These are phyloP conservation scores for Ploettnerulaceae sp. DNA, from an alignment of 2,329 filamentous ascomycete species.

Conservation along the genomic window DNA sequence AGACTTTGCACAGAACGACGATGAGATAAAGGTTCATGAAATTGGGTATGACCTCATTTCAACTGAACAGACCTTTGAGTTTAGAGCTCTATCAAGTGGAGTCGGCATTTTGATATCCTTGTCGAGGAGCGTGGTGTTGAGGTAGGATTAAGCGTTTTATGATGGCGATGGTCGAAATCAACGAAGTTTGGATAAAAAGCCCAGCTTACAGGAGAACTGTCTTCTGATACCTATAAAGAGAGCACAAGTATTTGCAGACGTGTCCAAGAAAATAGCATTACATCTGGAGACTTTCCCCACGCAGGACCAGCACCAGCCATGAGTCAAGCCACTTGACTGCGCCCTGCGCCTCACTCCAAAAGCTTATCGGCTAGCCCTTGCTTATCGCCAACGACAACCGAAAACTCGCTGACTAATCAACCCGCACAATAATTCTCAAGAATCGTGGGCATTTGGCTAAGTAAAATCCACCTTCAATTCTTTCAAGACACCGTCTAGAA, in stretches of 20 bases:
- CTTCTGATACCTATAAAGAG: too few relatives aligned
- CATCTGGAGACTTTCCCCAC: background rate
- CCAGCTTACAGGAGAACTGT: too few relatives aligned
- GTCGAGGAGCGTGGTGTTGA: conserved; percentile 4
- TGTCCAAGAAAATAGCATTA: background rate
- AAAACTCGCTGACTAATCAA: conserved; percentile 16
- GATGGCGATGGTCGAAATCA: too few relatives aligned
- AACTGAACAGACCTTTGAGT: conserved; percentile 53
- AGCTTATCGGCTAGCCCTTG: background rate
- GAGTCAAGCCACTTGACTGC: background rate
- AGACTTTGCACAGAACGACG: too few relatives aligned
- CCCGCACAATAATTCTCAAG: conserved; percentile 15
- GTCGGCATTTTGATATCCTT: conserved; percentile 56
- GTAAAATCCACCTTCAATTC: conserved; percentile 20
- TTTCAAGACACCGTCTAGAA: conserved; percentile 21
- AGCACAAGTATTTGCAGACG: background rate
- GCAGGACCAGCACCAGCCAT: too few relatives aligned
- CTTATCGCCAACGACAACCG: conserved; percentile 13
- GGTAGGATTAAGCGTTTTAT: background rate
- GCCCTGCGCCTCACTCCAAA: background rate
- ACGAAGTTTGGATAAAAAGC: too few relatives aligned
- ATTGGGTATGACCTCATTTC: background rate
- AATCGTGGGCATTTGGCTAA: conserved; percentile 10
- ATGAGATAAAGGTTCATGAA: too few relatives aligned
- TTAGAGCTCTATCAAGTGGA: conserved; percentile 61